Evolutionary conservation across 2,329 filamentous ascomycete species (phyloP).

Genomic region (Colletotrichum caudatum): DNA sequence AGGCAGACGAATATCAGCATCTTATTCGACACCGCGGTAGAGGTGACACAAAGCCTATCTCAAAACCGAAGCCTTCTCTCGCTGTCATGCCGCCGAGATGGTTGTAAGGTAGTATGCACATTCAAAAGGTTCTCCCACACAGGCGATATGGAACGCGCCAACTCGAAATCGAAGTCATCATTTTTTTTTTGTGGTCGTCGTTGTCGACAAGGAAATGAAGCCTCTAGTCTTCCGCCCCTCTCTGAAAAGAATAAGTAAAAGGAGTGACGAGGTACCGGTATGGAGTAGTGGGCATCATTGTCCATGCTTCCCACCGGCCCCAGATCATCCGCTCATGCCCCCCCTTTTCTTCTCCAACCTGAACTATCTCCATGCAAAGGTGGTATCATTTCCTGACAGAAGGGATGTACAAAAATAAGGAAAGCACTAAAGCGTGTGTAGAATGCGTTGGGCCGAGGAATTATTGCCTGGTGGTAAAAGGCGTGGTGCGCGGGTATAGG

Average conservation of each 20-base stretch:
- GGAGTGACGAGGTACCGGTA: not conserved
- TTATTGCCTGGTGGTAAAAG: slow-evolving; percentile 27
- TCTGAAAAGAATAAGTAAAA: not conserved
- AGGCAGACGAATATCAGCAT: slow-evolving; percentile 35
- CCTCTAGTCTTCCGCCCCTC: not conserved
- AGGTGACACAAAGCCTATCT: not conserved
- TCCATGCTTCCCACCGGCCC: not conserved
- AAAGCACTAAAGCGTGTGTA: slow-evolving; percentile 15
- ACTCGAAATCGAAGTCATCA: not conserved
- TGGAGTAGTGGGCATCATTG: slow-evolving; percentile 2
- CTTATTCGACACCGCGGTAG: slow-evolving; percentile 16
- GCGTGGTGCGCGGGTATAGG: not conserved
- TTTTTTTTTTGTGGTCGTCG: not conserved
- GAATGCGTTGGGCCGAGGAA: slow-evolving; percentile 31
- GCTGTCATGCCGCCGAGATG: not conserved
- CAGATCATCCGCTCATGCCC: not conserved
- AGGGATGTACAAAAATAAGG: slow-evolving; percentile 34
- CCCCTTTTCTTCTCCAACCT: slow-evolving; percentile 26
- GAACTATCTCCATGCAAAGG: slow-evolving; percentile 30
- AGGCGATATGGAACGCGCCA: slow-evolving; percentile 23
- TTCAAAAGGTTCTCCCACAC: slow-evolving; percentile 19
- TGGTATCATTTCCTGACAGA: slow-evolving; percentile 44
- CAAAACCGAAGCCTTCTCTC: not conserved
- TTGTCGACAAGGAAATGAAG: not conserved
- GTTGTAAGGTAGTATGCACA: slow-evolving; percentile 27